A percentile compares a stretch with the other conserved stretches of the same genome.
phyloP scores from a whole-genome alignment of 352 stramenopile genomes.

The Phytophthora vignae region DNA sequence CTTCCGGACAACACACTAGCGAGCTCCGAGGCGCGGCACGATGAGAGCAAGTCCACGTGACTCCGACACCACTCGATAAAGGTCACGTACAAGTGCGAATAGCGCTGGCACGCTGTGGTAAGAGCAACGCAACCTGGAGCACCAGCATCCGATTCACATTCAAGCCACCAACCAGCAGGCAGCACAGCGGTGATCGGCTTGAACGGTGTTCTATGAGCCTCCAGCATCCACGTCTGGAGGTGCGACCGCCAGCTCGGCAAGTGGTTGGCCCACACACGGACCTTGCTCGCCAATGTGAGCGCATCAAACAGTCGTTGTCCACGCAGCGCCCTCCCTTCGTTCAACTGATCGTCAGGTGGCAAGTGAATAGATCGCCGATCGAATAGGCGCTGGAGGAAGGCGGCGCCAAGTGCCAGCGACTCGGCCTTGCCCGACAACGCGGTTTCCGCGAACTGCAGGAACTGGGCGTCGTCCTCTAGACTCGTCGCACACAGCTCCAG shows the following conservation, averaged over 20 bases:
- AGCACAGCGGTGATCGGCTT: slow-evolving; percentile 31
- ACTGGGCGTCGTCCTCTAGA: slow-evolving; percentile 37
- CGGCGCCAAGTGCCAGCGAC: slow-evolving; percentile 20
- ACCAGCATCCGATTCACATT: not conserved
- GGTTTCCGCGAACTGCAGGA: slow-evolving; percentile 39
- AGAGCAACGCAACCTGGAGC: not conserved
- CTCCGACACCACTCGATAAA: slow-evolving; percentile 47
- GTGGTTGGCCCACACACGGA: slow-evolving; percentile 52
- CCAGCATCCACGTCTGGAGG: slow-evolving; percentile 51
- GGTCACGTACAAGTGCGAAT: slow-evolving; percentile 52
- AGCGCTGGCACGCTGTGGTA: slow-evolving; percentile 25
- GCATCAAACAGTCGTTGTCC: slow-evolving; percentile 35
- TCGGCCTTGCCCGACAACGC: slow-evolving; percentile 30
- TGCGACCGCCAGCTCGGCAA: slow-evolving; percentile 49
- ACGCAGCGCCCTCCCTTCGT: not conserved
- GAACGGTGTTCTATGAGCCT: slow-evolving; percentile 42
- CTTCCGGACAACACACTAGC: slow-evolving; percentile 38
- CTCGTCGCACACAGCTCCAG: slow-evolving; percentile 42
- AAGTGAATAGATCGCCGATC: slow-evolving; percentile 11
- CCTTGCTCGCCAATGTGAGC: slow-evolving; percentile 31
- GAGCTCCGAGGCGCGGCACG: slow-evolving; percentile 49
- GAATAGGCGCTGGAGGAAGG: slow-evolving; percentile 40
- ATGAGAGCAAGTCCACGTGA: slow-evolving; percentile 43
- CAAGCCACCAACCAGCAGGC: slow-evolving; percentile 13
- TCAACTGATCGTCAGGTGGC: not conserved